Evolutionary conservation across 352 stramenopile species (phyloP), one percentile per base, ranked within the genome.

Genomic region (Bremia lactucae): DNA sequence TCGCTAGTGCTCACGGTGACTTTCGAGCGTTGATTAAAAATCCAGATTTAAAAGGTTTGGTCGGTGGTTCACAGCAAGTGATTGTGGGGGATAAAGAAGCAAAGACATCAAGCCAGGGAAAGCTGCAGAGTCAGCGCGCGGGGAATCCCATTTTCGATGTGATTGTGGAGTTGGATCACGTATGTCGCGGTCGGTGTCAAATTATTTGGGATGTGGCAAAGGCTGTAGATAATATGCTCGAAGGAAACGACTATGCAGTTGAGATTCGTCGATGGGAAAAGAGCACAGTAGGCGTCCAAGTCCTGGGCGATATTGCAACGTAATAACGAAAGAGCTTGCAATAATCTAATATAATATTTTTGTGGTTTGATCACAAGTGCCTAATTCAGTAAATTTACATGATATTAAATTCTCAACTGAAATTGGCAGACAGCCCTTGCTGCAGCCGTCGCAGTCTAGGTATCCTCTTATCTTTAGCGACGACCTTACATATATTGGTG

Each of bases 1-100:
- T 95, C 26, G 84, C 83, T 13, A 91, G 72, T 42, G 80, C 83
- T 1, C 83, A 95, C 39, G 87, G 84, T 26, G 68, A 92, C 47
- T 68, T 96, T 14, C 59, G 65, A 6, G 66, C 66, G 37, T 41
- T 96, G 15, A 58, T 96, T 8, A 77, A 86, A 51, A 95, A 96
- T 53, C 50, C 64, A 15, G 65, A 87, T 3, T 60, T 95, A 21
- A 70, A 68, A n/a, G 79, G 76, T 1, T 49, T 95, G 2, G 44
- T 96, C 0, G 81, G 83, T 11, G 83, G 82, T 6, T 61, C 84
- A 3, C 68, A 90, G 38, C 67, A 53, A 31, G 75, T 91, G 11
- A 85, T 52, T 0, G 8, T 93, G 6, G 68, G 77, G 15, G 80
- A 89, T 31, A 43, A 43, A 10, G 52, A 64, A 5, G 75, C 67